Base-by-base conservation (phyloP, 1,139 yeast species). In the Hansenula sp. region DNA sequence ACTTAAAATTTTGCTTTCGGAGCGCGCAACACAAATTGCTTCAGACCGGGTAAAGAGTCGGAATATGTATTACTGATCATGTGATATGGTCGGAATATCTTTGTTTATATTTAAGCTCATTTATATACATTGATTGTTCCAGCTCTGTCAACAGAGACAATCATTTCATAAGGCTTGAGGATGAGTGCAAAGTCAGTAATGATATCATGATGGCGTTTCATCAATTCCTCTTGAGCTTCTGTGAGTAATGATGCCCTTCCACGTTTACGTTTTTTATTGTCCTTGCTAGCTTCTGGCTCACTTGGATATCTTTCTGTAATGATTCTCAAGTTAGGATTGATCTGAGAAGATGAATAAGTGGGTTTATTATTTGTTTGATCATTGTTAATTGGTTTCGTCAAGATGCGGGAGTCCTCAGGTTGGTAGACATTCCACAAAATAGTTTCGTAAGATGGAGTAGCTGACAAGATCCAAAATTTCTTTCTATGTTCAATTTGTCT, bases 61-160 rank as follows among this genome's bases (percentile, higher is more conserved):
- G n/a, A n/a, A n/a, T n/a, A n/a, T n/a, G n/a, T 6, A 9, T 31
- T 14, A 21, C 31, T 27, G 12, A 22, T 7, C 24, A 22, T 10
- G 7, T 8, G 7, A 22, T 7, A 22, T 22, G 10, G 7, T 8
- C 10, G 10, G 7, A 8, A 22, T 8, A 8, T 22, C 24, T 25
- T 25, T 11, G 6, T 25, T 25, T 13, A 8, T 25, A 11, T 8
- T 25, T 19, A 2, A 10, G 13, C 13, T 44, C 56, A 77, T 53
- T 70, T 73, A 58, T 73, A 79, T 2, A 84, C 71, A 53, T 76
- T 77, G 30, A 84, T 67, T 8, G 64, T 64, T 0, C 94, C 94
- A 35, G 74, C 66, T 38, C 86, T 59, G 51, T 83, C 92, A 3
- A 68, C 86, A 1, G 83, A 68, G 1, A 84, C 63, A 7, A 83